Conservation (phyloP, 352 stramenopile genomes). For the Phytophthora sojae region DNA sequence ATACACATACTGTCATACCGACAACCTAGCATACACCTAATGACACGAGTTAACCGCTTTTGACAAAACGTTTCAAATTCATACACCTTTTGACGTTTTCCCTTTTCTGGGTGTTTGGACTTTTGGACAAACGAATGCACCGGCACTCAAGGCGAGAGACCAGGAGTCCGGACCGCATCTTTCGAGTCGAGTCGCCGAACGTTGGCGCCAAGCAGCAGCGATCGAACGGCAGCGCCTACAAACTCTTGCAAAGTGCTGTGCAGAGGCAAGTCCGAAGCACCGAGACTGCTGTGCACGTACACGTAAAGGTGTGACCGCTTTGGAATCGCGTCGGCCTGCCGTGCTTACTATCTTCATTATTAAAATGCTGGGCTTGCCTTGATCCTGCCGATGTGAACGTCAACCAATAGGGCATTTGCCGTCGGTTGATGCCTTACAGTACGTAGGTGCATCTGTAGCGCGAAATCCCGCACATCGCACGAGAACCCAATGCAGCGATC, state of each 20-base stretch:
- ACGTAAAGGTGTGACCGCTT: slow-evolving; percentile 9
- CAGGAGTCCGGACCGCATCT: slow-evolving; percentile 30
- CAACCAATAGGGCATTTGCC: slow-evolving; percentile 11
- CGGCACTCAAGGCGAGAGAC: slow-evolving; percentile 21
- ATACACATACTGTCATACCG: too few species aligned
- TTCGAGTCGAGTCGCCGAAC: slow-evolving; percentile 29
- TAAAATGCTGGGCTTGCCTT: slow-evolving; percentile 17
- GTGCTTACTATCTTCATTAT: slow-evolving; percentile 26
- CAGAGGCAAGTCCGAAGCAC: slow-evolving; percentile 11
- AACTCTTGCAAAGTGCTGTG: neutral
- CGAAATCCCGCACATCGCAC: slow-evolving; percentile 28
- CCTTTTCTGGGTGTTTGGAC: slow-evolving; percentile 11
- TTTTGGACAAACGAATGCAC: slow-evolving; percentile 1
- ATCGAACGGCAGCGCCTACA: slow-evolving; percentile 23
- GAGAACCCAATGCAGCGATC: slow-evolving; percentile 24
- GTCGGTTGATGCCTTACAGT: neutral
- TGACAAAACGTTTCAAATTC: too few species aligned
- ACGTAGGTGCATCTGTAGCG: slow-evolving; percentile 1
- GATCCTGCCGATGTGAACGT: slow-evolving; percentile 24
- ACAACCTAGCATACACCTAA: too few species aligned
- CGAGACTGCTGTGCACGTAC: slow-evolving; percentile 1
- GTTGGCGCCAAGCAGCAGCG: slow-evolving; percentile 11
- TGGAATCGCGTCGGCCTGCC: slow-evolving; percentile 17
- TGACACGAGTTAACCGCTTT: too few species aligned
- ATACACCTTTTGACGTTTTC: too few species aligned